These are phyloP conservation scores for Colletotrichum gigasporum DNA, from an alignment of 2,329 filamentous ascomycete genomes.

Conservation along the genomic window DNA sequence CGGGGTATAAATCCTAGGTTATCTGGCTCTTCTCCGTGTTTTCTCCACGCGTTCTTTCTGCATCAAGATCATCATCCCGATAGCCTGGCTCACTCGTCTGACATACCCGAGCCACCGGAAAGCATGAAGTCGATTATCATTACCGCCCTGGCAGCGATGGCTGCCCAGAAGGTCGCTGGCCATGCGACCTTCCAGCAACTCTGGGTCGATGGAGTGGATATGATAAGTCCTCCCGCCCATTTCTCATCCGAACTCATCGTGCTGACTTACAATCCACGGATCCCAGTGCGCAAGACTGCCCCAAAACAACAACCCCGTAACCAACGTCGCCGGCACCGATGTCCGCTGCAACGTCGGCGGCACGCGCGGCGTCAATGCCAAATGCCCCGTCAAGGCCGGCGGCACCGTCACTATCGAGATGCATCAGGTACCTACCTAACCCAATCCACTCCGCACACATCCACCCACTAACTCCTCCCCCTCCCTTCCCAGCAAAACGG, in stretches of 20 bases:
- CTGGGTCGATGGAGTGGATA: conserved; percentile 53
- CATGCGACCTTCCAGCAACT: conserved; percentile 62
- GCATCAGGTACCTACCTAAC: conserved; percentile 57
- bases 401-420: conserved; percentile 64
- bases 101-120: too few relatives aligned
- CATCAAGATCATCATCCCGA: too few relatives aligned
- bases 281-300: conserved; percentile 58
- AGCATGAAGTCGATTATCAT: conserved; percentile 48
- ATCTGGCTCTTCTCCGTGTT: too few relatives aligned
- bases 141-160: conserved; percentile 42
- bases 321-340: conserved; percentile 50
- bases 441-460: too few relatives aligned
- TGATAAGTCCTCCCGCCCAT: conserved; percentile 41
- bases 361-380: conserved; percentile 43
- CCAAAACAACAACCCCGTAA: conserved; percentile 60
- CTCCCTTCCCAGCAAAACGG: conserved; percentile 48
- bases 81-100: too few relatives aligned
- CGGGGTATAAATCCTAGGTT: too few relatives aligned
- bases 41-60: too few relatives aligned
- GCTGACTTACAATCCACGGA: conserved; percentile 41
- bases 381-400: conserved; percentile 58
- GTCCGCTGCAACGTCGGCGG: conserved; percentile 57
- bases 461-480: too few relatives aligned
- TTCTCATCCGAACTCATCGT: neutral
- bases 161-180: conserved; percentile 47